These are phyloP conservation scores for Penicillium ucsense DNA, from an alignment of 495 filamentous ascomycete genomes.

Conservation along the genomic window DNA sequence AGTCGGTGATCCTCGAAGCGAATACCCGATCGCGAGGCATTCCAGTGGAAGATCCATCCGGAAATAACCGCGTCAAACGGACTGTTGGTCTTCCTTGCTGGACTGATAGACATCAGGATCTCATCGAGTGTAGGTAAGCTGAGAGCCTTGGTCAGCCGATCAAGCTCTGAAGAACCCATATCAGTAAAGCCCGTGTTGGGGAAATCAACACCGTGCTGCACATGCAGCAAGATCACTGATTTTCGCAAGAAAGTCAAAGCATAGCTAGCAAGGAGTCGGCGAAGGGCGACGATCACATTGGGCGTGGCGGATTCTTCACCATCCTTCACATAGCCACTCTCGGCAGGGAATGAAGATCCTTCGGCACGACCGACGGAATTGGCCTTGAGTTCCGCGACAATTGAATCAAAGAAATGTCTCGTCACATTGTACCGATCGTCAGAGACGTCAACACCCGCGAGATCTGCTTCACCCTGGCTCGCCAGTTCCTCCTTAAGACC, in stretches of 20 bases:
- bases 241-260: conserved; percentile 88
- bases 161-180: conserved; percentile 65
- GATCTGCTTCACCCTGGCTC: conserved; percentile 22
- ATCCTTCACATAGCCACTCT: conserved; percentile 36
- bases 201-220: conserved; percentile 82
- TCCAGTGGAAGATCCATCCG: conserved; percentile 72
- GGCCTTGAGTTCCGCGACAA: conserved; percentile 33
- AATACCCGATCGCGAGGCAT: conserved; percentile 34
- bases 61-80: conserved; percentile 46
- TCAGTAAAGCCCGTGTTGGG: conserved; percentile 58
- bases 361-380: conserved; percentile 36
- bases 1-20: conserved; percentile 32
- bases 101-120: conserved; percentile 47
- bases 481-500: conserved; percentile 33
- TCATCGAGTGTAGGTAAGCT: conserved; percentile 71
- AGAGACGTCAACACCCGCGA: conserved; percentile 19
- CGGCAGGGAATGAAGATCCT: conserved; percentile 31
- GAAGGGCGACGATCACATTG: conserved; percentile 33
- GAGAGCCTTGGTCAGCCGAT: conserved; percentile 65
- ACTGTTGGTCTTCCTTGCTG: conserved; percentile 22
- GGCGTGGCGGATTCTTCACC: conserved; percentile 33
- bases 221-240: conserved; percentile 69
- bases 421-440: conserved; percentile 21
- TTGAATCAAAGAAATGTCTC: conserved; percentile 31
- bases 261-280: conserved; percentile 60